Evolutionary conservation across 164 flowering plant species (phyloP).

Genomic region (Buxus sempervirens): DNA sequence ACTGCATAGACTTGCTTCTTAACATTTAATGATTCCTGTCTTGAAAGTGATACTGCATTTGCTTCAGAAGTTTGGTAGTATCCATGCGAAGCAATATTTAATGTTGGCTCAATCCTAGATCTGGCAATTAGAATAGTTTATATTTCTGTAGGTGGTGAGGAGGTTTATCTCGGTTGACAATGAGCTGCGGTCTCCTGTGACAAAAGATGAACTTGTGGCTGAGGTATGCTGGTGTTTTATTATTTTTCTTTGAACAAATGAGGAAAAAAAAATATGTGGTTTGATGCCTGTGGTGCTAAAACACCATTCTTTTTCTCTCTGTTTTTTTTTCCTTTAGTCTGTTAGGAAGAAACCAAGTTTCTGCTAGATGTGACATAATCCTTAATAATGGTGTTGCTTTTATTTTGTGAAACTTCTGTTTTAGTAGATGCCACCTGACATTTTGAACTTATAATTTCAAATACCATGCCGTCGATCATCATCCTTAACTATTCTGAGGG

Average conservation of each 20-base stretch:
- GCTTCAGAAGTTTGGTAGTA: background rate
- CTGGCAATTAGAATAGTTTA: background rate
- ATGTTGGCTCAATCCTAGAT: conserved; percentile 3
- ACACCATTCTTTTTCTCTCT: background rate
- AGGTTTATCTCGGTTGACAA: conserved; percentile 47
- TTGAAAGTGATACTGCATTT: too few species aligned
- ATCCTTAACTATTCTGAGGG: too few species aligned
- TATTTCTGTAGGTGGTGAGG: conserved; percentile 51
- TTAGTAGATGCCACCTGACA: too few species aligned
- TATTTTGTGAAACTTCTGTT: too few species aligned
- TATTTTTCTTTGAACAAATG: too few species aligned
- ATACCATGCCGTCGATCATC: too few species aligned
- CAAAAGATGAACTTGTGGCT: conserved; percentile 69
- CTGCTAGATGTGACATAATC: too few species aligned
- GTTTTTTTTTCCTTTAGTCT: background rate
- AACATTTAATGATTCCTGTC: too few species aligned
- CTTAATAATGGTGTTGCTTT: too few species aligned
- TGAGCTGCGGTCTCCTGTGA: conserved; percentile 69
- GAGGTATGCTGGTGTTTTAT: conserved; percentile 59
- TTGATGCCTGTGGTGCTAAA: background rate
- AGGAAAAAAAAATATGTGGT: too few species aligned
- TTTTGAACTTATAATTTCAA: too few species aligned
- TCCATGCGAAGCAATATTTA: background rate
- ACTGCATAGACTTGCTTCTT: too few species aligned
- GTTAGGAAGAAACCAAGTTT: background rate